Evolutionary conservation across 2,329 filamentous ascomycete genomes (phyloP), one percentile per base, ranked within the genome.

Genomic region (Scedosporium boydii): DNA sequence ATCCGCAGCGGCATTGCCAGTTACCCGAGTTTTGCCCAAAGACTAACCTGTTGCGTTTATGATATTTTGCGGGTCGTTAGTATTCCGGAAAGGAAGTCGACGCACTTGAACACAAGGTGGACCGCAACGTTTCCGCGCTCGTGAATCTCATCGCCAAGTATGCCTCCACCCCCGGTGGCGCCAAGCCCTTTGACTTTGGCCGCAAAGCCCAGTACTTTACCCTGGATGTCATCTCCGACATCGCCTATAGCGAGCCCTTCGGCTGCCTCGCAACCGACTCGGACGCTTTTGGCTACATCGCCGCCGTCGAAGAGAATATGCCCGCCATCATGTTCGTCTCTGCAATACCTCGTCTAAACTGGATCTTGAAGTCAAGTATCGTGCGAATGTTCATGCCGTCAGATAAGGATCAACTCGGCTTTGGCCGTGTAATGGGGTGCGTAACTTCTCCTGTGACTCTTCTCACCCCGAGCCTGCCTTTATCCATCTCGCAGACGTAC

Each of bases 21-120:
- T 27, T 27, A 56, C 60, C 26, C 4, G 29, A 26, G 0, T 57
- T 57, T 14, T 18, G 16, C 4, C 41, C 14, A 2, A 34, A 23
- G 29, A 6, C 29, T 34, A 34, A 34, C 6, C 2, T 6, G 29
- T 34, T 34, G 29, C 29, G 27, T 6, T 29, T 6, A 29, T 29
- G 7, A 7, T 34, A 34, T 9, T 34, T 29, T 34, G 29, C 6
- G 6, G 7, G 9, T 9, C 6, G 6, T 6, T 29, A 68, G 65
- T 83, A 83, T 66, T 75, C 78, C 3, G 80, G 80, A 5, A 80
- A 81, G 64, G 82, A 83, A 46, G 80, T 82, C 18, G 73, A 76
- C 2, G 70, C 72, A 5, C 68, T 83, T 0, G 81, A 85, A 65
- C 65, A 71, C 14, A 75, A 76, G 41, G 77, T 85, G 29, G 80